A percentile compares a stretch with the other conserved stretches of the same genome.
Evolutionary conservation across 164 flowering plant genomes (phyloP).

Genomic region (Magnolia changhungtana): DNA sequence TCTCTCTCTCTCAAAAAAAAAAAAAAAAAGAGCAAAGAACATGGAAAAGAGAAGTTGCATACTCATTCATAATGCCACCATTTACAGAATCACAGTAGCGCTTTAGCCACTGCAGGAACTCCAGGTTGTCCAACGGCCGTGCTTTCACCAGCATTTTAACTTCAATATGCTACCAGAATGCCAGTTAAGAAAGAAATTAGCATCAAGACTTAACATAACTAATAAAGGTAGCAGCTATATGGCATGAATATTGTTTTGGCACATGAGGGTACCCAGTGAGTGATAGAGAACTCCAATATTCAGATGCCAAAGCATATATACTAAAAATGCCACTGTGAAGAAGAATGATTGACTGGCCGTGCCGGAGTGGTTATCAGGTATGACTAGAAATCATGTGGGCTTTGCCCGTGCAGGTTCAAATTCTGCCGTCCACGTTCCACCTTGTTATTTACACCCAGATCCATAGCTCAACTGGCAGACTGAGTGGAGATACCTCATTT

Average conservation of each 20-base stretch:
- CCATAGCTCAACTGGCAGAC: too few relatives aligned
- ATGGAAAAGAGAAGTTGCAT: constrained; percentile 16
- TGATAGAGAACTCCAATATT: too few relatives aligned
- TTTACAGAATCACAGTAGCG: constrained; percentile 88
- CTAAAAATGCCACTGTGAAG: too few relatives aligned
- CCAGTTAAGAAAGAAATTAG: background rate
- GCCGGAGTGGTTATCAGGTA: constrained; percentile 99
- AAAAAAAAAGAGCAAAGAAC: background rate
- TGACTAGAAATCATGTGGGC: constrained; percentile 99
- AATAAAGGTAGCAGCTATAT: background rate
- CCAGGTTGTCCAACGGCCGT: constrained; percentile 90
- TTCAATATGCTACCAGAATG: constrained; percentile 67
- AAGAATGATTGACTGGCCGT: constrained; percentile 42
- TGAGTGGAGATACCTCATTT: too few relatives aligned
- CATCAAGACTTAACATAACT: background rate
- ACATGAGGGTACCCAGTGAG: background rate
- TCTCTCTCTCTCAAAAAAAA: background rate
- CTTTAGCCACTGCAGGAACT: constrained; percentile 93
- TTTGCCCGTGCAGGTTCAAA: constrained; percentile 98
- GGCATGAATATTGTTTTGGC: background rate
- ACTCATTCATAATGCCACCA: constrained; percentile 94
- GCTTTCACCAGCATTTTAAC: constrained; percentile 87
- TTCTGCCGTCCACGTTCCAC: constrained; percentile 82
- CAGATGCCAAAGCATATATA: too few relatives aligned
- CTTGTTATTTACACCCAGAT: background rate